phyloP scores from a whole-genome alignment of 371 early-diverging fungal genomes.

The Mortierella sp. region DNA sequence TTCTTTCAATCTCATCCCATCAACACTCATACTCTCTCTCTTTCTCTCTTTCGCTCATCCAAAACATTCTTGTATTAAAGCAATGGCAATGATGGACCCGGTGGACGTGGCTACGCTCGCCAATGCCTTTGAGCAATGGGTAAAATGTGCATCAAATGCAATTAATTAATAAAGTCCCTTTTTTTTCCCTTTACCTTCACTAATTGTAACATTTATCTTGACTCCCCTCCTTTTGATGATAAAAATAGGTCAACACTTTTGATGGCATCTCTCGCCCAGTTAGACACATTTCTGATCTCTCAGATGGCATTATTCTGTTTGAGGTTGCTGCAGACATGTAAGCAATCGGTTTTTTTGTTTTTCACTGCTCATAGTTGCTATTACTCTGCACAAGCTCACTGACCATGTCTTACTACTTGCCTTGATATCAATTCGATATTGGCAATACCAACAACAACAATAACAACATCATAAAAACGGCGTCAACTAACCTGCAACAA shows the following conservation, averaged over 20 bases:
- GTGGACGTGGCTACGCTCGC: constrained; percentile 32
- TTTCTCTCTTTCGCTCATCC: not conserved
- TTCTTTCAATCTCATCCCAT: not conserved
- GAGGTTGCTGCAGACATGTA: constrained; percentile 91
- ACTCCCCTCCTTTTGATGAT: not conserved
- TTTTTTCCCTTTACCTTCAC: not conserved
- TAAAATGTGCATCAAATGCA: constrained; percentile 3
- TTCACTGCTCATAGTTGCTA: not conserved
- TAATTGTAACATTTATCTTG: too few species aligned
- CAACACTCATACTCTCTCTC: not conserved
- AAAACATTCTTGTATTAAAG: not conserved
- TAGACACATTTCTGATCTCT: constrained; percentile 75
- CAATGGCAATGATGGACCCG: constrained; percentile 13
- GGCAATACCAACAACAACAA: constrained; percentile 1
- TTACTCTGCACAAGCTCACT: constrained; percentile 3
- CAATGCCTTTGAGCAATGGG: constrained; percentile 54
- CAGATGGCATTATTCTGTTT: constrained; percentile 83
- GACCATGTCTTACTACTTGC: not conserved
- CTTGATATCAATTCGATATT: not conserved
- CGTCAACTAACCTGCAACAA: not conserved
- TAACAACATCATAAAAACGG: not conserved
- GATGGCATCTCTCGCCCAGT: constrained; percentile 72
- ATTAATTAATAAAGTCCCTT: not conserved
- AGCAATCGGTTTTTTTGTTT: constrained; percentile 36
- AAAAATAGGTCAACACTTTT: constrained; percentile 79